These are phyloP conservation scores for Ulota crispa DNA, from an alignment of 225 moss, liverwort and hornwort genomes.

Conservation along the genomic window DNA sequence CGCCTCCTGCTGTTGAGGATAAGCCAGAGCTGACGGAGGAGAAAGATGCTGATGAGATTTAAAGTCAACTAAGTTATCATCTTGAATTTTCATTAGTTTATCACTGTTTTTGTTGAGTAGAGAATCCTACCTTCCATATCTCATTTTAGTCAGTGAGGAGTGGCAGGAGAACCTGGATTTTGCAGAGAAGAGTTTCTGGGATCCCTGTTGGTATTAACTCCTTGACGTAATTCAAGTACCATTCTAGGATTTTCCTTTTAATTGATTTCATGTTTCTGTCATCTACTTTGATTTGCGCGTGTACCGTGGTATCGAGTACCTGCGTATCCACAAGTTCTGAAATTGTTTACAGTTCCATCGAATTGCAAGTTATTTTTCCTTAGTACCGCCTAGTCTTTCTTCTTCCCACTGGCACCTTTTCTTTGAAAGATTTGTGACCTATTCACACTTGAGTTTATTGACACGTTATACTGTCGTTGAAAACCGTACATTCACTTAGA, in stretches of 20 bases:
- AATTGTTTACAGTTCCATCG: not conserved
- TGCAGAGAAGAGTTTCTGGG: constrained; percentile 19
- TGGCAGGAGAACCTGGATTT: constrained; percentile 33
- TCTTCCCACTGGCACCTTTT: too few relatives aligned
- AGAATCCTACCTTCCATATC: constrained; percentile 9
- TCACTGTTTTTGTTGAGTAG: constrained; percentile 18
- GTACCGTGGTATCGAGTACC: not conserved
- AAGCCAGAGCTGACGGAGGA: constrained; percentile 73
- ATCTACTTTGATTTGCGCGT: not conserved
- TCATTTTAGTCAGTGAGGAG: constrained; percentile 22
- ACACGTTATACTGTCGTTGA: too few relatives aligned
- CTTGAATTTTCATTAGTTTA: not conserved
- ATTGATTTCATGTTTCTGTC: not conserved
- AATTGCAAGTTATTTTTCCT: too few relatives aligned
- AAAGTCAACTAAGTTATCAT: not conserved
- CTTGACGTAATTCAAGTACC: constrained; percentile 24
- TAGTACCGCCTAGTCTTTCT: too few relatives aligned
- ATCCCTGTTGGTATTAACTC: constrained; percentile 12
- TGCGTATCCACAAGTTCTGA: not conserved
- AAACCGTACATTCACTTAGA: too few relatives aligned
- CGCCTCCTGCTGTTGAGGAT: constrained; percentile 75
- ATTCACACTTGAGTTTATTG: too few relatives aligned
- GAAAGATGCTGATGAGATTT: constrained; percentile 79
- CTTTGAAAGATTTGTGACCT: too few relatives aligned
- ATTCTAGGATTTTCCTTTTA: constrained; percentile 11